Conservation (phyloP, 805 yeast species). For the Blastobotrys muscicola region DNA sequence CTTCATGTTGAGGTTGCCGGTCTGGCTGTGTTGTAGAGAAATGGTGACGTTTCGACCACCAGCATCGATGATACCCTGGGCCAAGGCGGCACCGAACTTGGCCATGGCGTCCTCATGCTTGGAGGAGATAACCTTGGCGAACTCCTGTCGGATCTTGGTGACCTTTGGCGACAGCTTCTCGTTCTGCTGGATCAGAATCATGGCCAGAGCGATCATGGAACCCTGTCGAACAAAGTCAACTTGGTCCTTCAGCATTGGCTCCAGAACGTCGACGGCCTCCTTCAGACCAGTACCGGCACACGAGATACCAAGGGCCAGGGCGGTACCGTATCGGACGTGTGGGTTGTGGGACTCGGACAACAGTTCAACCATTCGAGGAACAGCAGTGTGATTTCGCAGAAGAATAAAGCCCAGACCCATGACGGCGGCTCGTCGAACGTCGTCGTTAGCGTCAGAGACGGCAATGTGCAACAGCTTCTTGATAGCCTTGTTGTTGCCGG, state of each 20-base stretch:
- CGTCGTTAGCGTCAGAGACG: constrained; percentile 93
- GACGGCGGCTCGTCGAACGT: constrained; percentile 94
- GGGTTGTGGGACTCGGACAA: constrained; percentile 93
- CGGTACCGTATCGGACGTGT: constrained; percentile 96
- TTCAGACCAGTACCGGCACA: constrained; percentile 91
- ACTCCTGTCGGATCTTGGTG: constrained; percentile 60
- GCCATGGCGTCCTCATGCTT: constrained; percentile 96
- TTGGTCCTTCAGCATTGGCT: constrained; percentile 86
- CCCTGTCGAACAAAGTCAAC: constrained; percentile 98
- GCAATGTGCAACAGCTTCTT: constrained; percentile 83
- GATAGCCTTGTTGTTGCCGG: constrained; percentile 83
- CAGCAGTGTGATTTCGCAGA: constrained; percentile 82
- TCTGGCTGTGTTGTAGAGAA: constrained; percentile 72
- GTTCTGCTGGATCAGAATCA: constrained; percentile 82
- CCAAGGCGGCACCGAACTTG: constrained; percentile 92
- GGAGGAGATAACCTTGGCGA: constrained; percentile 66
- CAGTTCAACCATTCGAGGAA: constrained; percentile 90
- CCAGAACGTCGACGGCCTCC: constrained; percentile 84
- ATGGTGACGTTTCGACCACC: constrained; percentile 98
- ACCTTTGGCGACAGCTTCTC: constrained; percentile 77
- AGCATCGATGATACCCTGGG: constrained; percentile 97
- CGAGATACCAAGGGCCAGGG: constrained; percentile 92
- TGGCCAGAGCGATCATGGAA: constrained; percentile 82
- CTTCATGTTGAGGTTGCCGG: constrained; percentile 81
- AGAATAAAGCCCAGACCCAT: constrained; percentile 84